phyloP scores from a whole-genome alignment of 2,329 filamentous ascomycete species.

The Pseudogymnoascus sp. region DNA sequence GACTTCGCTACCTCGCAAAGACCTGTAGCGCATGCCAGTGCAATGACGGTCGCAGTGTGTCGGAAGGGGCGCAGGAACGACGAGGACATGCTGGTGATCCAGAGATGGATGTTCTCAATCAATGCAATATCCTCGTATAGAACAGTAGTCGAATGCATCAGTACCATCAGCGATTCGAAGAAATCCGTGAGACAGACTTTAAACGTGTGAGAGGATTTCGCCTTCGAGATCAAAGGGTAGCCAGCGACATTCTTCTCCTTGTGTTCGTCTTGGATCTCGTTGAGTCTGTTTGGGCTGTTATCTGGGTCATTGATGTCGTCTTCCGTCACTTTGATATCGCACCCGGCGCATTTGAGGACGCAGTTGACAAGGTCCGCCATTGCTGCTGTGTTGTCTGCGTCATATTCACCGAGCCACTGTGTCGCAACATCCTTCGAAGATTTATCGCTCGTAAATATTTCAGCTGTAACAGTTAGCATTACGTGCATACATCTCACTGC shows the following conservation, averaged over 20 bases:
- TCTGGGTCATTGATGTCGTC: constrained; percentile 88
- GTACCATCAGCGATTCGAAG: constrained; percentile 65
- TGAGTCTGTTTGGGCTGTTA: constrained; percentile 67
- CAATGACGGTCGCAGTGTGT: constrained; percentile 83
- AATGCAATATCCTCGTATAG: constrained; percentile 70
- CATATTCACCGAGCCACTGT: constrained; percentile 52
- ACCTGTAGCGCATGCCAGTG: constrained; percentile 68
- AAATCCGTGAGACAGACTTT: constrained; percentile 70
- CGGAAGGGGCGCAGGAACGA: constrained; percentile 81
- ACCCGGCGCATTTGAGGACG: constrained; percentile 65
- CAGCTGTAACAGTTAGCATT: constrained; percentile 37
- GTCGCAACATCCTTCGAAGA: constrained; percentile 47
- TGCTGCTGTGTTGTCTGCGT: constrained; percentile 43
- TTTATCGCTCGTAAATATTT: constrained; percentile 54
- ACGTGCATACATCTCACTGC: background rate
- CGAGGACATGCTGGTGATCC: constrained; percentile 86
- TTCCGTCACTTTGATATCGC: constrained; percentile 65
- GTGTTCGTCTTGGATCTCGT: constrained; percentile 81
- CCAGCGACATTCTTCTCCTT: constrained; percentile 77
- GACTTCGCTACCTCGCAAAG: constrained; percentile 66
- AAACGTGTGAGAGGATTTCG: constrained; percentile 69
- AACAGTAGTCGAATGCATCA: constrained; percentile 72
- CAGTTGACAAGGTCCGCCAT: constrained; percentile 59
- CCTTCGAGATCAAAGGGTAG: constrained; percentile 81
- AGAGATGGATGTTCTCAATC: constrained; percentile 81